Evolutionary conservation across 2,329 filamentous ascomycete genomes (phyloP).

Genomic region (Neonectria magnoliae): DNA sequence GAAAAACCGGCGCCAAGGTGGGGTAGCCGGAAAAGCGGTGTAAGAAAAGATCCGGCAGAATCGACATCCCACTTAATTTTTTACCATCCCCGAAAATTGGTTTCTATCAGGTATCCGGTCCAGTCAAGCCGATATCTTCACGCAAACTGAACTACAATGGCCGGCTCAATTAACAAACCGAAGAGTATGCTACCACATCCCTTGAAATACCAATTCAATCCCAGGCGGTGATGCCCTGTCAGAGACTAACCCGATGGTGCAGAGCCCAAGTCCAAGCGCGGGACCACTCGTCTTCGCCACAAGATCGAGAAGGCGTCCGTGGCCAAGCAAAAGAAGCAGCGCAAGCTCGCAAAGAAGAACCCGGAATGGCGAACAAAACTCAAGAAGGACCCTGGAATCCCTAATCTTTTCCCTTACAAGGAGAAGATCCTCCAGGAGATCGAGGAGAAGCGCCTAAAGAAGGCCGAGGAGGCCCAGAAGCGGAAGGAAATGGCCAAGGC

Average conservation of each 20-base stretch:
- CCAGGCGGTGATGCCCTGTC: background rate
- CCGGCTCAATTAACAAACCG: conserved; percentile 64
- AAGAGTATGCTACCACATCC: conserved; percentile 54
- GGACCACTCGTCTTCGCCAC: conserved; percentile 86
- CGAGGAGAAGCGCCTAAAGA: conserved; percentile 84
- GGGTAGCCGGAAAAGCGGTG: conserved; percentile 44
- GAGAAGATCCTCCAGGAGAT: conserved; percentile 94
- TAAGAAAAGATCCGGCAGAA: conserved; percentile 47
- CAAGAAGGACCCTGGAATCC: conserved; percentile 98
- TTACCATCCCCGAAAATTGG: conserved; percentile 36
- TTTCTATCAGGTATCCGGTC: conserved; percentile 14
- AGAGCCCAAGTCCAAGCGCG: conserved; percentile 97
- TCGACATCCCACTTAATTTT: conserved; percentile 53
- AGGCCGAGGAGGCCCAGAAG: conserved; percentile 80
- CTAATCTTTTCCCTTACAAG: conserved; percentile 97
- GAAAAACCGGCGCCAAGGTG: conserved; percentile 22
- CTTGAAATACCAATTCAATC: background rate
- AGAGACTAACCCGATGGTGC: conserved; percentile 12
- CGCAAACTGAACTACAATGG: conserved; percentile 52
- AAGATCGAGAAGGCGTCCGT: conserved; percentile 95
- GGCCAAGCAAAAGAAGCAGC: conserved; percentile 89
- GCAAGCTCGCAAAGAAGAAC: conserved; percentile 93
- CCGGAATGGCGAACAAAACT: conserved; percentile 94
- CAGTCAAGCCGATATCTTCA: conserved; percentile 30
- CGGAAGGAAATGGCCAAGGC: conserved; percentile 78